These are phyloP conservation scores for Saturnispora kantuleensis DNA, from an alignment of 805 yeast species.

Conservation along the genomic window DNA sequence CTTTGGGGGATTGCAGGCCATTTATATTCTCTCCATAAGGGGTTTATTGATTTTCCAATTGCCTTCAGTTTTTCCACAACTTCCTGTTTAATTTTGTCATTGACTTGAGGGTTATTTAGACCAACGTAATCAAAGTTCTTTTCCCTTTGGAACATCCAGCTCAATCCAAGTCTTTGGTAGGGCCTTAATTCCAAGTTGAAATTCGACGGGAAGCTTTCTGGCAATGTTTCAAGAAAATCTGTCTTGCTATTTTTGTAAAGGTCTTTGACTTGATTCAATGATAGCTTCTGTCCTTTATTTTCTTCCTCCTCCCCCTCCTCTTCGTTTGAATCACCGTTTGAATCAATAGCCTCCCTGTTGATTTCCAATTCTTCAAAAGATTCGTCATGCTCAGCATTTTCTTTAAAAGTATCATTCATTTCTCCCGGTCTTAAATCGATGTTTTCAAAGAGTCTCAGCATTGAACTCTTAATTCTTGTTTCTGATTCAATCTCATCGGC, in stretches of 20 bases:
- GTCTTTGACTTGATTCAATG: conserved; percentile 63
- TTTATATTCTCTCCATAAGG: conserved; percentile 69
- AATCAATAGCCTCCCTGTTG: conserved; percentile 8
- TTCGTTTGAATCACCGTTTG: not conserved
- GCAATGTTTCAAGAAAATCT: conserved; percentile 34
- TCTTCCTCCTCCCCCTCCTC: conserved; percentile 5
- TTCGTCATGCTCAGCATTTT: not conserved
- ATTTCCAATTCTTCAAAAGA: conserved; percentile 14
- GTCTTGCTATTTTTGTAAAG: conserved; percentile 63
- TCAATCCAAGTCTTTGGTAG: conserved; percentile 76
- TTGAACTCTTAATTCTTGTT: conserved; percentile 6
- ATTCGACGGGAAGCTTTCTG: conserved; percentile 48
- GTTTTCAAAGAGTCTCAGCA: conserved; percentile 13
- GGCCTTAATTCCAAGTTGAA: conserved; percentile 54
- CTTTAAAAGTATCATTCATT: not conserved
- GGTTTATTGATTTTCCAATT: conserved; percentile 54
- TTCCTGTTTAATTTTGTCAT: conserved; percentile 16
- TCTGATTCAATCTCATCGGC: conserved; percentile 9
- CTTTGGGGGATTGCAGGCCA: conserved; percentile 48
- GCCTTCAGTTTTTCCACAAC: conserved; percentile 18
- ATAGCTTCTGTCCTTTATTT: conserved; percentile 24
- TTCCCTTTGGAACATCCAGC: conserved; percentile 86
- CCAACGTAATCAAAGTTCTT: conserved; percentile 43
- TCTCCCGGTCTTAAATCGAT: conserved; percentile 9
- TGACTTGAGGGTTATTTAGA: conserved; percentile 18